These are phyloP conservation scores for Heterobasidion occidentale DNA, from an alignment of 1,284 basidiomycete genomes.

Conservation along the genomic window DNA sequence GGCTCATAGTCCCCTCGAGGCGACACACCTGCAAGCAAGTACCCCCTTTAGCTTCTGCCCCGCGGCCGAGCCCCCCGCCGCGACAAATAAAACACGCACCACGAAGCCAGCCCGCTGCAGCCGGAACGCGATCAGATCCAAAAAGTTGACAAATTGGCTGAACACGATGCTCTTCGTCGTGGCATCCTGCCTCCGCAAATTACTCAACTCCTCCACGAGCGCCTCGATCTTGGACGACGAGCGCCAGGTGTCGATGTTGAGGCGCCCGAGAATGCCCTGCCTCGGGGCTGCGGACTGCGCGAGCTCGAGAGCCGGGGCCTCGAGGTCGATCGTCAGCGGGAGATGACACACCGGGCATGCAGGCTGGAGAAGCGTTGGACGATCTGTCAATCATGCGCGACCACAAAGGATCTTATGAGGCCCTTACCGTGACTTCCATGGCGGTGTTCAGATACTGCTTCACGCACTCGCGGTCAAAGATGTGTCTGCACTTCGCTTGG, in stretches of 20 bases:
- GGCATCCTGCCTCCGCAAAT: conserved; percentile 76
- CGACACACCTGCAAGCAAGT: conserved; percentile 71
- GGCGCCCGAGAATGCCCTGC: conserved; percentile 90
- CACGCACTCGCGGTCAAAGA: conserved; percentile 94
- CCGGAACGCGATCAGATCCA: conserved; percentile 89
- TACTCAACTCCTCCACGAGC: conserved; percentile 87
- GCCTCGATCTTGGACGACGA: conserved; percentile 98
- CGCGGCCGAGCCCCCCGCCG: background rate
- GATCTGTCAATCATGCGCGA: background rate
- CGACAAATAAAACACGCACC: conserved; percentile 32
- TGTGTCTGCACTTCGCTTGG: conserved; percentile 83
- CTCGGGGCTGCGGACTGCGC: conserved; percentile 62
- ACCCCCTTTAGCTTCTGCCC: background rate
- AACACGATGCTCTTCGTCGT: conserved; percentile 98
- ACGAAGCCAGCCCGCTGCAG: conserved; percentile 88
- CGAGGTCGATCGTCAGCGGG: conserved; percentile 90
- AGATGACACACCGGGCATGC: conserved; percentile 95
- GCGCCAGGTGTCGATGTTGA: conserved; percentile 87
- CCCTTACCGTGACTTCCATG: conserved; percentile 60
- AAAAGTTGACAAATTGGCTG: conserved; percentile 87
- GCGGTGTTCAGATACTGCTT: conserved; percentile 83
- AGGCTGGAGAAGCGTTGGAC: conserved; percentile 42
- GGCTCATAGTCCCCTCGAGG: conserved; percentile 95
- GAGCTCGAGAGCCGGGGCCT: conserved; percentile 85
- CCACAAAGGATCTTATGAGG: background rate